Percentiles rank a stretch among this genome's conserved stretches.
Evolutionary conservation across 148 eudicot species (phyloP).

Genomic region (Dysphania ambrosioides): DNA sequence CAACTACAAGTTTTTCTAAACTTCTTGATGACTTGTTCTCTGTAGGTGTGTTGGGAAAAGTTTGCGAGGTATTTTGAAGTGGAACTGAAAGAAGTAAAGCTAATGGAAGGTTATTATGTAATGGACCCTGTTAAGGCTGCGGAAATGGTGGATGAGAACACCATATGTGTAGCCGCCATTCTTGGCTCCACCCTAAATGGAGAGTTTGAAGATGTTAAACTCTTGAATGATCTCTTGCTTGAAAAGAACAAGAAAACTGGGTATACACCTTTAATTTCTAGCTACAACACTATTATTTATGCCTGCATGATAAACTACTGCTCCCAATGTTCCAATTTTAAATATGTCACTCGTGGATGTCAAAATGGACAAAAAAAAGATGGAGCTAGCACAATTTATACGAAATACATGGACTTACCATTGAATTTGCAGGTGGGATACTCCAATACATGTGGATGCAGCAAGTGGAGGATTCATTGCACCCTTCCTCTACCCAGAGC

Average conservation of each 20-base stretch:
- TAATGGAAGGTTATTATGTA: conserved; percentile 32
- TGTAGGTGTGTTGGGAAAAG: conserved; percentile 37
- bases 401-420: background rate
- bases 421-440: conserved; percentile 27
- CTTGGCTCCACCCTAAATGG: conserved; percentile 37
- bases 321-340: background rate
- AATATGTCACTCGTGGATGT: background rate
- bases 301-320: background rate
- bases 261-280: conserved; percentile 1
- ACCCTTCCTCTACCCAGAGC: conserved; percentile 39
- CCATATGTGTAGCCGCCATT: conserved; percentile 37
- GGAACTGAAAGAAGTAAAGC: conserved; percentile 34
- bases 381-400: background rate
- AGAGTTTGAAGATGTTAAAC: conserved; percentile 36
- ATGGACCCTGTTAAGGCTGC: conserved; percentile 36
- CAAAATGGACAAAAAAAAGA: background rate
- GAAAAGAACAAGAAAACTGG: conserved; percentile 35
- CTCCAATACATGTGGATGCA: conserved; percentile 47
- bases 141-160: conserved; percentile 39
- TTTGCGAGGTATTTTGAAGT: conserved; percentile 40
- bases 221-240: conserved; percentile 26
- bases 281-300: background rate
- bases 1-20: background rate
- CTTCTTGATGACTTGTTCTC: background rate
- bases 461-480: conserved; percentile 41